Conservation (phyloP, 768 basidiomycete genomes). For the Mrakia hoshinonis region DNA sequence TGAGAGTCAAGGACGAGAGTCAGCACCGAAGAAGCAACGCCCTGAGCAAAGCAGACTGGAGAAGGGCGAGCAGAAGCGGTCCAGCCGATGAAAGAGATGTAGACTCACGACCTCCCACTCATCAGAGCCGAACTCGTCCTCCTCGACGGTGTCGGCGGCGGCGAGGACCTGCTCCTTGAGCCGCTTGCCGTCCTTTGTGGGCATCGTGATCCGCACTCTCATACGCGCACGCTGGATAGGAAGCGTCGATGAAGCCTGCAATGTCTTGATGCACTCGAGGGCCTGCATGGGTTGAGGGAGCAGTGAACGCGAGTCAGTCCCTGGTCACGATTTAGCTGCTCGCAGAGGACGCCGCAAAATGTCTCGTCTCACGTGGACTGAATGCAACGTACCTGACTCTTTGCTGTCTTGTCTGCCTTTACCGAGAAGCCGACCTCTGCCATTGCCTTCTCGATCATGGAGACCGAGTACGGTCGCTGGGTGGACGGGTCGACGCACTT, state of each 20-base stretch:
- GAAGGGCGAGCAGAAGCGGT: neutral
- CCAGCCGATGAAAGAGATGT: neutral
- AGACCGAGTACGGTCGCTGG: conserved; percentile 79
- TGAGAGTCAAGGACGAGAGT: neutral
- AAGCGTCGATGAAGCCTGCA: conserved; percentile 73
- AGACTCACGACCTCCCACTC: conserved; percentile 77
- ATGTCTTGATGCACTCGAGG: conserved; percentile 72
- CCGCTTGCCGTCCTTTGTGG: conserved; percentile 56
- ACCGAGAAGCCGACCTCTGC: conserved; percentile 86
- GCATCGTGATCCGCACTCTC: conserved; percentile 76
- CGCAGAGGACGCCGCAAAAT: no score
- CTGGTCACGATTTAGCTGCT: no score
- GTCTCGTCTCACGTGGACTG: no score
- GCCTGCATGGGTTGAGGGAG: no score
- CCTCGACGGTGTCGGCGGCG: conserved; percentile 73
- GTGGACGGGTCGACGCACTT: conserved; percentile 92
- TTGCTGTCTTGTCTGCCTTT: conserved; percentile 77
- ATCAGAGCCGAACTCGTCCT: conserved; percentile 59
- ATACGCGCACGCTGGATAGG: conserved; percentile 89
- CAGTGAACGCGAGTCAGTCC: no score
- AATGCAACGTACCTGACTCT: conserved; percentile 80
- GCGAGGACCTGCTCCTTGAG: conserved; percentile 64
- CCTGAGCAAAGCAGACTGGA: neutral
- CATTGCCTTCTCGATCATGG: conserved; percentile 98
- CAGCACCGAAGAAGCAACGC: neutral